phyloP scores from a whole-genome alignment of 2,329 filamentous ascomycete species.

The Aaosphaeria pasadenensis region DNA sequence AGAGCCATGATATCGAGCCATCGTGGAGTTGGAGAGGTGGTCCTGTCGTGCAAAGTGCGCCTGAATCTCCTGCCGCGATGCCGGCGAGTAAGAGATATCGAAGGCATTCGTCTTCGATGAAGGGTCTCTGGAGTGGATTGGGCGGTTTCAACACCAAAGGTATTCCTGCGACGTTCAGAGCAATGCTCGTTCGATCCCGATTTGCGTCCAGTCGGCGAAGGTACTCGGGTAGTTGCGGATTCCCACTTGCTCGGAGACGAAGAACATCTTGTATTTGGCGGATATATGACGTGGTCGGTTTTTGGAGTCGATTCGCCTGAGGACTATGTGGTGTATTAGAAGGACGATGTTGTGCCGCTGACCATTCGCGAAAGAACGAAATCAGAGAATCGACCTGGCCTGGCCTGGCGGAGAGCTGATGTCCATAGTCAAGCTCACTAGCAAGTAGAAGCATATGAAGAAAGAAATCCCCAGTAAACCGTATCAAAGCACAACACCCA shows the following conservation, averaged over 20 bases:
- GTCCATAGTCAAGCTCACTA: slow-evolving; percentile 12
- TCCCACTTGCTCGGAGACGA: slow-evolving; percentile 41
- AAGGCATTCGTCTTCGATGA: slow-evolving; percentile 40
- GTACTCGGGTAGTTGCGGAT: slow-evolving; percentile 39
- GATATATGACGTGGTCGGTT: slow-evolving; percentile 8
- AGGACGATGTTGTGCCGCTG: slow-evolving; percentile 3
- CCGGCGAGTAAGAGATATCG: slow-evolving; percentile 40
- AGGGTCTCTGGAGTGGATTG: slow-evolving; percentile 24
- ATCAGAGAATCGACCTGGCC: not conserved
- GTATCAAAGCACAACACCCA: slow-evolving; percentile 21
- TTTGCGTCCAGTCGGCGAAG: slow-evolving; percentile 41
- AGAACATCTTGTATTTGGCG: slow-evolving; percentile 37
- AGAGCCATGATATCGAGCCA: slow-evolving; percentile 31
- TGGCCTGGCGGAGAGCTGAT: not conserved
- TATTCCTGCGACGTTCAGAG: slow-evolving; percentile 39
- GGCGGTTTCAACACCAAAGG: slow-evolving; percentile 35
- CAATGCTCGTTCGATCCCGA: slow-evolving; percentile 43
- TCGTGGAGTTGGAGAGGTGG: slow-evolving; percentile 30
- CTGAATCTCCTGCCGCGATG: slow-evolving; percentile 40
- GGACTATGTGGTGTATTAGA: slow-evolving; percentile 11
- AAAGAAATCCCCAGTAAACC: slow-evolving; percentile 42
- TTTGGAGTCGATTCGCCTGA: slow-evolving; percentile 3
- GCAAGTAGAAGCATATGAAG: slow-evolving; percentile 39
- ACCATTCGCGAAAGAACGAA: not conserved
- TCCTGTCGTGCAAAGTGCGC: slow-evolving; percentile 38